Percentiles rank a stretch among this genome's conserved stretches.
Conservation (phyloP, 345 rosid genomes). For the Aquilaria yunnanensis region DNA sequence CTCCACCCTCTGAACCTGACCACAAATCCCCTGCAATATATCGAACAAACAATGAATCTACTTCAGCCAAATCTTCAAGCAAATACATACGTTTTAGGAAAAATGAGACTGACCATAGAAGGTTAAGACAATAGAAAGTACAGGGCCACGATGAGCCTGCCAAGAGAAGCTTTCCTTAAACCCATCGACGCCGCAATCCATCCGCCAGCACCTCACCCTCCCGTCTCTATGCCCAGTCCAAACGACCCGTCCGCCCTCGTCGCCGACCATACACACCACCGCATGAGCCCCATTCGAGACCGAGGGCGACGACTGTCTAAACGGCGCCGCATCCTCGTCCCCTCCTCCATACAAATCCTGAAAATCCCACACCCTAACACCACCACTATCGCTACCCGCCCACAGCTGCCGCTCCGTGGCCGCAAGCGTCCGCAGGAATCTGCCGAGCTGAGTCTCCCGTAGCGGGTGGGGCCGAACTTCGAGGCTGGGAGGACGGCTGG, state of each 20-base stretch:
- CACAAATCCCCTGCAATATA: conserved; percentile 70
- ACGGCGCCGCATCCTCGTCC: conserved; percentile 74
- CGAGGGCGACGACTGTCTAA: conserved; percentile 33
- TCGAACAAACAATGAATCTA: conserved; percentile 9
- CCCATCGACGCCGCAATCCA: conserved; percentile 19
- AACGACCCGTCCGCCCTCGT: conserved; percentile 54
- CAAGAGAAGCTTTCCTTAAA: conserved; percentile 68
- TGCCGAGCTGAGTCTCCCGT: conserved; percentile 71
- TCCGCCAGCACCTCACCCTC: conserved; percentile 71
- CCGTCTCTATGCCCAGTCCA: conserved; percentile 98
- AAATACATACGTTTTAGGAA: neutral
- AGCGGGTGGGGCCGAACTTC: conserved; percentile 88
- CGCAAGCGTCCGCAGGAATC: conserved; percentile 62
- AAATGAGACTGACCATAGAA: conserved; percentile 47
- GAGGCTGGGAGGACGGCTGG: conserved; percentile 67
- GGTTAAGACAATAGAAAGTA: conserved; percentile 60
- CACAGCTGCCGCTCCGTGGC: conserved; percentile 65
- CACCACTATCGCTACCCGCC: conserved; percentile 81
- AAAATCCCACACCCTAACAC: conserved; percentile 67
- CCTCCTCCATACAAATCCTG: conserved; percentile 45
- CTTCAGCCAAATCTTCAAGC: no score
- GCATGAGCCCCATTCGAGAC: conserved; percentile 32
- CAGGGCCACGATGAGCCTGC: conserved; percentile 91
- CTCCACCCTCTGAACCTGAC: conserved; percentile 93
- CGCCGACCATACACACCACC: conserved; percentile 64